Base-by-base conservation (phyloP, 179 eudicot species). In the Spergularia azorica region DNA sequence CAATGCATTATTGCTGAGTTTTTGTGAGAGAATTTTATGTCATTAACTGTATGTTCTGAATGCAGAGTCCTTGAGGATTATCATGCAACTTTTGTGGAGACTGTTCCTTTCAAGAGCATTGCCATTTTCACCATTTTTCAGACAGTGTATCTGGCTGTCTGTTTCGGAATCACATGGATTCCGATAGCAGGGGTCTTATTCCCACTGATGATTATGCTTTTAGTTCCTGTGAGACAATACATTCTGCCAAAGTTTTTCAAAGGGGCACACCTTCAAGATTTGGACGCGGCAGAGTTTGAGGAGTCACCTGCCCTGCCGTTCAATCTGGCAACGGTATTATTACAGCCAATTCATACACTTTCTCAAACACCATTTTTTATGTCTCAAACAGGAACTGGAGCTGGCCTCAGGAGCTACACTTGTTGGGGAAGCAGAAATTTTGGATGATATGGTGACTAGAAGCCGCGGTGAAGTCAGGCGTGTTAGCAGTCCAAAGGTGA, bases 131-230 rank as follows among this genome's bases (percentile, higher is more conserved):
- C 98, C 20, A 57, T 94, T 48, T 94, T 94, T 82, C 98, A 94
- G 76, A 84, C 97, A n/a, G 38, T 73, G 15, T 92, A 94, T 77
- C 82, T 94, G 88, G 87, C 85, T 2, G 83, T 89, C 18, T 92
- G 97, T 76, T 94, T 94, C 36, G 98, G 98, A 71, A 86, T 94
- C n/a, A 94, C 98, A 76, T 92, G 97, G 98, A 86, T 92, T 73
- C 98, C 98, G 20, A 85, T 94, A 39, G 98, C 98, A 41, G 98
- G 98, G 64, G 81, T 94, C 60, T 67, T 94, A 48, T 94, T 94
- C 84, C 97, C 98, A 73, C 81, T 94, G 60, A 88, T 94, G 89
- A 92, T 94, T 48, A 94, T 94, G 98, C 91, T 94, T 65, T 79
- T 94, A 76, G 92, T 94, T 81, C 97, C 98, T 17, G 97, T 94